These are phyloP conservation scores for Hanseniaspora singularis DNA, from an alignment of 805 yeast species.

Conservation along the genomic window DNA sequence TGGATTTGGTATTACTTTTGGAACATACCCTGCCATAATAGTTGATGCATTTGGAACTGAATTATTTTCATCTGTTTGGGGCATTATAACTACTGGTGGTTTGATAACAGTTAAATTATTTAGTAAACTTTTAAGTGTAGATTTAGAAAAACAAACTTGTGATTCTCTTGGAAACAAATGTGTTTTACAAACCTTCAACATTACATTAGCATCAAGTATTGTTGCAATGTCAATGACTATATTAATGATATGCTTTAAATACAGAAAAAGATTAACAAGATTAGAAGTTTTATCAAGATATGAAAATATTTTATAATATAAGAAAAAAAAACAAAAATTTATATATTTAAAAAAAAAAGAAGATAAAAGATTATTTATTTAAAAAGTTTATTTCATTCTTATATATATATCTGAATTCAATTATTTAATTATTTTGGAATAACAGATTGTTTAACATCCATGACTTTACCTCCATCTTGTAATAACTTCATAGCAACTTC, in stretches of 20 bases:
- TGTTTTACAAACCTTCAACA: constrained; percentile 35
- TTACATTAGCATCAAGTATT: constrained; percentile 23
- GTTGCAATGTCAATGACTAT: constrained; percentile 19
- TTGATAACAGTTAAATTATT: constrained; percentile 41
- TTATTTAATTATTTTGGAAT: not conserved
- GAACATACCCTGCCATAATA: constrained; percentile 61
- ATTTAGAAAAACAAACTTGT: constrained; percentile 28
- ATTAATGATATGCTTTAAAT: constrained; percentile 19
- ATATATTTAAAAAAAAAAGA: not conserved
- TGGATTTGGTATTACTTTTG: constrained; percentile 60
- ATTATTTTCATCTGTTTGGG: constrained; percentile 67
- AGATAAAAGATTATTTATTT: not conserved
- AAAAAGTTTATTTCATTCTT: not conserved
- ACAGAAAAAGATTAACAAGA: constrained; percentile 12
- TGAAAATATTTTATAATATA: not conserved
- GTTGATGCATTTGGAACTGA: constrained; percentile 62
- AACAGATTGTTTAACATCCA: constrained; percentile 17
- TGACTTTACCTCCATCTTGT: constrained; percentile 23
- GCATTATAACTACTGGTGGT: constrained; percentile 61
- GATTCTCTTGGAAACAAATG: constrained; percentile 34
- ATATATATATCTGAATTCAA: not conserved
- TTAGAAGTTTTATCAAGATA: constrained; percentile 1
- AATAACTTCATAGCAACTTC: constrained; percentile 25
- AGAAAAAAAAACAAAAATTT: not conserved
- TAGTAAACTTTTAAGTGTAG: constrained; percentile 44